Evolutionary conservation across 1,139 yeast species (phyloP), one percentile per base, ranked within the genome.

Genomic region (Hanseniaspora uvarum): DNA sequence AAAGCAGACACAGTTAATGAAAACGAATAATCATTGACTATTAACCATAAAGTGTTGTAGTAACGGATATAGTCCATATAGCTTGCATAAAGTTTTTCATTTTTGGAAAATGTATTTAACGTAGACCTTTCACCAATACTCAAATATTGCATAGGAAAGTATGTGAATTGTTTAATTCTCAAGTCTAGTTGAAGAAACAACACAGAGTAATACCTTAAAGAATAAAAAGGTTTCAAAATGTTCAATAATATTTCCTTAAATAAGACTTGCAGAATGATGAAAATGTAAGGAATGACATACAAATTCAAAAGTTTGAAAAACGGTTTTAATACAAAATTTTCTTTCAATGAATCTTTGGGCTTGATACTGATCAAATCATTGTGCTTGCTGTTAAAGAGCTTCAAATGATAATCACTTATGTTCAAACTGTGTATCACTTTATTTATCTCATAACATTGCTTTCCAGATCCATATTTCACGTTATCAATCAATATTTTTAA

Each of bases 11-110:
- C 57, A 0, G 86, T 75, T 4, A 79, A 63, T 0, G 98, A 98
- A 33, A 89, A 64, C 1, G 92, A 72, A 5, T 86, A 67, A 64
- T 94, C 98, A 66, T 92, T 89, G 10, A 82, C 68, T 1, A 87
- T 81, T 18, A 94, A 71, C 97, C 98, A 94, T 2, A 88, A 61
- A 0, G 92, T 83, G 63, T 94, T 94, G 70, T 87, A 87, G 59
- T 92, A 78, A 56, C 88, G 78, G 61, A 92, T 89, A 64, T 92
- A 94, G 65, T 89, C 95, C 49, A 79, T 83, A 65, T 64, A 76
- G 57, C 65, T 64, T 34, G 63, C 60, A 54, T 63, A 63, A 1
- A 70, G 69, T 4, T 64, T 49, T 30, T 50, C 31, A 8, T 36
- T 34, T 30, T 45, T 43, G 24, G 39, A 24, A 16, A 34, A 31